These are phyloP conservation scores for Tephrocybe sp. DNA, from an alignment of 768 basidiomycete species.

Conservation along the genomic window DNA sequence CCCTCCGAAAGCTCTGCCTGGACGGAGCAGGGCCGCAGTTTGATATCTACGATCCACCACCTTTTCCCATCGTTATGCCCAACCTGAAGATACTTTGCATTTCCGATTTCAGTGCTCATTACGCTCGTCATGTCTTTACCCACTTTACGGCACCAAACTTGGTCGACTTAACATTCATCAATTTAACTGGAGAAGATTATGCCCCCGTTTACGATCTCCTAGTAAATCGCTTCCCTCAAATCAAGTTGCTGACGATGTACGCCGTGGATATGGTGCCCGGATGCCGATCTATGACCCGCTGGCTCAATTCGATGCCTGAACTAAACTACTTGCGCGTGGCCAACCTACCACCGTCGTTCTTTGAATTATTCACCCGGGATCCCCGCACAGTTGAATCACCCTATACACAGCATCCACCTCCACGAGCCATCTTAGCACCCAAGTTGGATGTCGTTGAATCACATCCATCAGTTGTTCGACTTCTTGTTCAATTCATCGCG, in stretches of 20 bases:
- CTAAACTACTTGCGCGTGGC: conserved; percentile 49
- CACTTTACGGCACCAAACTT: conserved; percentile 57
- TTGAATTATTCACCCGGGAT: conserved; percentile 48
- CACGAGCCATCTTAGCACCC: conserved; percentile 37
- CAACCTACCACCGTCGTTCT: conserved; percentile 37
- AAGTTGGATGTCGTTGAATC: conserved; percentile 45
- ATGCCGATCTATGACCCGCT: conserved; percentile 38
- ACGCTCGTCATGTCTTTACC: conserved; percentile 43
- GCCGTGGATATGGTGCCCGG: conserved; percentile 32
- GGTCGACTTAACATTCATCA: conserved; percentile 56
- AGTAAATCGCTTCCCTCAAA: conserved; percentile 46
- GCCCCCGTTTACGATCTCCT: conserved; percentile 43
- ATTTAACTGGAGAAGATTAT: conserved; percentile 50
- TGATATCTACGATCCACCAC: conserved; percentile 19
- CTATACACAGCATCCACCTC: conserved; percentile 3
- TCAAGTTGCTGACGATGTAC: conserved; percentile 55
- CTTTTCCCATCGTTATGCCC: conserved; percentile 43
- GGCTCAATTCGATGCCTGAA: conserved; percentile 58
- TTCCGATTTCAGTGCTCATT: conserved; percentile 51
- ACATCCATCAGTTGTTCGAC: conserved; percentile 31
- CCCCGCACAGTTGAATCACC: conserved; percentile 20
- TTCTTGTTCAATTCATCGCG: conserved; percentile 34
- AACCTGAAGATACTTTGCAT: conserved; percentile 50
- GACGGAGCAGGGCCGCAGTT: conserved; percentile 60
- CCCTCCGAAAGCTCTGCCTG: conserved; percentile 52